Base-by-base conservation (phyloP, 2,329 filamentous ascomycete genomes). In the Alternaria conjuncta region DNA sequence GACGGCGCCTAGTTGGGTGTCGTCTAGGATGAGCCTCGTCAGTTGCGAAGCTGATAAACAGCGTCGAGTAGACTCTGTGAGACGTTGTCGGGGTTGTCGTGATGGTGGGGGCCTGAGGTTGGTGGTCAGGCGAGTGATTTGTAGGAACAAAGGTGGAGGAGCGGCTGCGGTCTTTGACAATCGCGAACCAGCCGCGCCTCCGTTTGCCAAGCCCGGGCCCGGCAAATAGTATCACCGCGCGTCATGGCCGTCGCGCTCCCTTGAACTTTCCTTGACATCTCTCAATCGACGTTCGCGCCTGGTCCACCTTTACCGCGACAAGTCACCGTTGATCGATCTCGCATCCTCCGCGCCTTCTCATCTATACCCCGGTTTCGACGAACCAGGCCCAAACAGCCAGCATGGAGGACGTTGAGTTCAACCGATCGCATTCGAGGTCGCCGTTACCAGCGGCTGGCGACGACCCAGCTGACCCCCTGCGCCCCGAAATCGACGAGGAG, bases 401-500 rank as follows among this genome's bases (percentile, higher is more conserved):
- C n/a, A 69, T 84, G 82, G 82, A 83, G 64, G 82, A 84, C 72
- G 79, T 82, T 53, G 74, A 81, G 70, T 78, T 82, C 74, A 68
- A 49, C 46, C 65, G 70, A 66, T 80, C 78, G 57, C 77, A 80
- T 63, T 78, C 79, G 55, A 74, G 79, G 55, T 78, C 80, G 61
- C 78, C 76, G 57, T 75, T 81, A 44, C 84, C 84, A 28, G 81
- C 84, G 72, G 83, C 79, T 70, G 82, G 82, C 72, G 74, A 83
- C 66, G 83, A 85, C 64, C 80, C 81, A 7, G 72, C 72, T 54
- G 83, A 85, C 67, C 81, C 82, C 30, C 75, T 84, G 54, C 78
- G 79, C 49, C 83, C 83, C 15, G 82, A 82, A 45, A 77, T 84
- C 36, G 83, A 85, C 45, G 82, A 85, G 71, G 84, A 85, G 66